phyloP scores from a whole-genome alignment of 345 rosid genomes.

The Noccaea caerulescens region DNA sequence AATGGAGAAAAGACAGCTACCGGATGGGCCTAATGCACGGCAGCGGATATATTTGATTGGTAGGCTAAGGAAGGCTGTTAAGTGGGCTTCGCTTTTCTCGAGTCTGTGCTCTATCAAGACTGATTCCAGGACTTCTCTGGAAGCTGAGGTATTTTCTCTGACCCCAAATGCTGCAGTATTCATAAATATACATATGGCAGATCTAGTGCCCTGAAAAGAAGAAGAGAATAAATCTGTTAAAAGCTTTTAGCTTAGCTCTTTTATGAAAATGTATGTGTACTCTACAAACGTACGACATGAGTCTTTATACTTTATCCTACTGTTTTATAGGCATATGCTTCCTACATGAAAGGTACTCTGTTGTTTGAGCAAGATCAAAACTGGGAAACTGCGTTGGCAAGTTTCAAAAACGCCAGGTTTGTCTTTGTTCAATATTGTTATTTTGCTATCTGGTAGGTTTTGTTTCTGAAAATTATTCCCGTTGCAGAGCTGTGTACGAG shows the following conservation, averaged over 20 bases:
- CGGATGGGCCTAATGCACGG: slow-evolving; percentile 89
- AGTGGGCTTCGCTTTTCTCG: slow-evolving; percentile 88
- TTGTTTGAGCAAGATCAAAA: slow-evolving; percentile 95
- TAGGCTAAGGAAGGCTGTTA: slow-evolving; percentile 92
- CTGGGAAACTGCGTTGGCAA: slow-evolving; percentile 89
- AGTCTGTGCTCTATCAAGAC: slow-evolving; percentile 76
- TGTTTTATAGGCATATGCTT: slow-evolving; percentile 86
- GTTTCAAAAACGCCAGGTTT: slow-evolving; percentile 95
- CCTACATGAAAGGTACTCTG: slow-evolving; percentile 92
- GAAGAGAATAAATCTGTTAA: slow-evolving; percentile 18
- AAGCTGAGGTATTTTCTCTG: slow-evolving; percentile 75
- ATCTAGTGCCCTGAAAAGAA: neutral
- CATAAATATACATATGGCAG: slow-evolving; percentile 10
- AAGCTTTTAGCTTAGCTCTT: slow-evolving; percentile 25
- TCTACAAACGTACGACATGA: neutral
- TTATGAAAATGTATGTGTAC: slow-evolving; percentile 7
- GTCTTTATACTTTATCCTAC: slow-evolving; percentile 31
- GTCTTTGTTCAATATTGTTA: slow-evolving; percentile 30
- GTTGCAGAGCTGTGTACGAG: slow-evolving; percentile 88
- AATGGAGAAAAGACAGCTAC: slow-evolving; percentile 97
- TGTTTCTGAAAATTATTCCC: slow-evolving; percentile 6
- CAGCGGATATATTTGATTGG: slow-evolving; percentile 91
- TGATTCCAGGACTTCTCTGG: slow-evolving; percentile 88
- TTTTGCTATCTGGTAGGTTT: slow-evolving; percentile 13
- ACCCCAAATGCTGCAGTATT: slow-evolving; percentile 24